Evolutionary conservation across 2,329 filamentous ascomycete genomes (phyloP), one percentile per base, ranked within the genome.

Genomic region (Penicillium sclerotigenum): DNA sequence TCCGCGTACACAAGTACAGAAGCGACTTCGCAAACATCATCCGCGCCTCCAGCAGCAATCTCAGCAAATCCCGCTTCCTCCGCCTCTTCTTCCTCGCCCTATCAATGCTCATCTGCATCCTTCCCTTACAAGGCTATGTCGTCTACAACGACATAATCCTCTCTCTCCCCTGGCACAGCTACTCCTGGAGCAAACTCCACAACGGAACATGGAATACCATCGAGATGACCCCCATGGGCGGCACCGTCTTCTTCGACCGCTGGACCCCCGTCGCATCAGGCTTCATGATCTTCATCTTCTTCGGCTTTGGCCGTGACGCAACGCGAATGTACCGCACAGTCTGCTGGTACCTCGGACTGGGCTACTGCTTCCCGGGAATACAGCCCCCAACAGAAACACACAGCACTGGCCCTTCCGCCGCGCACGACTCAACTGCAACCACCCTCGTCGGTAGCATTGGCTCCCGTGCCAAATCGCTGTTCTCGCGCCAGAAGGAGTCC

Each of bases 251-350:
- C 41, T 81, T 81, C 57, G 82, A 87, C 65, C 79, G 81, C 29
- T 89, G 83, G 83, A 75, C 82, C 20, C 79, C 81, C 45, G 73
- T 87, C 10, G 77, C 66, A 0, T 74, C 79, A 4, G 83, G 81
- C 0, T 78, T 82, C 56, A 56, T 85, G 26, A 71, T 84, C 13
- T 88, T 88, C 65, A 50, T 81, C n/a, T 82, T 86, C 64, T 88
- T 88, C 61, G 86, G 87, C 9, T 80, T 85, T 16, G 86, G 86
- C 29, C 75, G 74, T 26, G 86, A 89, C 64, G 85, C 85, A 0
- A 73, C 76, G 4, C 73, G 75, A 24, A 80, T 83, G 70, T 87
- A 87, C 65, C 75, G 74, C 50, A 68, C 70, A 4, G 73, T 76
- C 54, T 64, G 81, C 42, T 59, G 73, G 24, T 69, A 67, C n/a